These are phyloP conservation scores for Gossypium arboreum DNA, from an alignment of 345 rosid species.

Conservation along the genomic window DNA sequence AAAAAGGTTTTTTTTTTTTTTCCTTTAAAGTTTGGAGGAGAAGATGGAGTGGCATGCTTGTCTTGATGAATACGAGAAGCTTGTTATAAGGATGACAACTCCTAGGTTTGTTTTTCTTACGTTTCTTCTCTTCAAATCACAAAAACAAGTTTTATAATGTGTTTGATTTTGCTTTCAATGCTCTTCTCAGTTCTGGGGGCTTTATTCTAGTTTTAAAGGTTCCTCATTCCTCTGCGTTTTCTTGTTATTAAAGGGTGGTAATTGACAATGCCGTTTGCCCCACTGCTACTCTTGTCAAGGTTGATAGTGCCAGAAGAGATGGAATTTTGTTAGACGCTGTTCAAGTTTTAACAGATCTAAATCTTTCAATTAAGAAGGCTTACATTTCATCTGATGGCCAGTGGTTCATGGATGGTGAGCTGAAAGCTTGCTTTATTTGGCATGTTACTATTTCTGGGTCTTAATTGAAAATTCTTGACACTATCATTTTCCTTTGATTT, in stretches of 20 bases:
- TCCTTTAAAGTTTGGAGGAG: not conserved
- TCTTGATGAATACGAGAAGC: conserved; percentile 91
- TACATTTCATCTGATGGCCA: conserved; percentile 84
- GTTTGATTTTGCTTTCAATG: not conserved
- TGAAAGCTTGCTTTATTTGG: not conserved
- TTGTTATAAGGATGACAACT: conserved; percentile 74
- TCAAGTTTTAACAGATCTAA: conserved; percentile 87
- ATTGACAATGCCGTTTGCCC: conserved; percentile 90
- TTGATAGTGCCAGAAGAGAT: conserved; percentile 82
- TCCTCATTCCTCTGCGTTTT: conserved; percentile 11
- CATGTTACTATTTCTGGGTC: not conserved
- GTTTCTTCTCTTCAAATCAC: not conserved
- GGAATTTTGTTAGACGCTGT: conserved; percentile 85
- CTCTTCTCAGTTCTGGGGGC: not conserved
- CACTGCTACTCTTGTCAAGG: conserved; percentile 86
- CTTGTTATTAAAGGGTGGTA: conserved; percentile 62
- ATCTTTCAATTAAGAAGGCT: conserved; percentile 88
- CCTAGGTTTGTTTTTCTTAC: conserved; percentile 58
- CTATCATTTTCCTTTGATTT: not conserved
- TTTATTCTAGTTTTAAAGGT: not conserved
- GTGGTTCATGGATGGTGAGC: conserved; percentile 96
- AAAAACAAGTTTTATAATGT: too few species aligned
- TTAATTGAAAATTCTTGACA: not conserved
- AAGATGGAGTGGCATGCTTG: conserved; percentile 65
- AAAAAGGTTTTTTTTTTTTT: not conserved